These are phyloP conservation scores for Rossbeevera mucosa DNA, from an alignment of 768 basidiomycete species.

Conservation along the genomic window DNA sequence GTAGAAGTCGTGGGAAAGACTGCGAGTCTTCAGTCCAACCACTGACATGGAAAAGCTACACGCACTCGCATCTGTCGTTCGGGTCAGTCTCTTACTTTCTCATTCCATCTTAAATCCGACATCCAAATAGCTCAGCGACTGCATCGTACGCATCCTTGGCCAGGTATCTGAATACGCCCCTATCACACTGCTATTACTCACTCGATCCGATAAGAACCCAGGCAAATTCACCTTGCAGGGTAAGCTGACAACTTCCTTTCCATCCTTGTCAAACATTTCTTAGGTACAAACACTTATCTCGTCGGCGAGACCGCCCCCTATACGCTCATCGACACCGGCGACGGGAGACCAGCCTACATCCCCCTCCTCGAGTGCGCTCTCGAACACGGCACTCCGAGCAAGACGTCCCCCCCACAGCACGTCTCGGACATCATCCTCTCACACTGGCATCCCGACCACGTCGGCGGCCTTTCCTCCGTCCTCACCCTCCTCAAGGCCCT, in stretches of 20 bases:
- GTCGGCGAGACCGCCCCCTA: conserved; percentile 67
- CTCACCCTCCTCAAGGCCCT: conserved; percentile 58
- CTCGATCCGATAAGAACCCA: conserved; percentile 56
- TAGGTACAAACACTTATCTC: conserved; percentile 90
- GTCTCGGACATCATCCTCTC: conserved; percentile 89
- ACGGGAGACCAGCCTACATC: conserved; percentile 66
- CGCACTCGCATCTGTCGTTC: conserved; percentile 47
- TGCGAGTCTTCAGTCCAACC: too few relatives aligned
- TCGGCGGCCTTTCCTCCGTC: conserved; percentile 69
- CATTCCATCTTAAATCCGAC: too few relatives aligned
- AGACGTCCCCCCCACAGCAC: conserved; percentile 26
- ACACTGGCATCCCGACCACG: conserved; percentile 88
- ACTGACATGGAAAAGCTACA: conserved; percentile 54
- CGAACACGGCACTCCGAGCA: conserved; percentile 32
- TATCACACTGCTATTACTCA: neutral
- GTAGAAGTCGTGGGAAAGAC: neutral
- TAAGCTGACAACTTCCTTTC: conserved; percentile 14
- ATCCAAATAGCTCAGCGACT: conserved; percentile 74
- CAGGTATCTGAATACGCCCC: conserved; percentile 46
- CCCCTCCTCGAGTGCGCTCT: conserved; percentile 62
- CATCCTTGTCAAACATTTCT: too few relatives aligned
- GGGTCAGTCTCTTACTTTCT: conserved; percentile 41
- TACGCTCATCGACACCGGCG: conserved; percentile 79
- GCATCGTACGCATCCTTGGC: conserved; percentile 65
- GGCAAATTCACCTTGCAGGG: conserved; percentile 88